Conservation (phyloP, 257 asterid genomes). For the Solanum peruvianum region DNA sequence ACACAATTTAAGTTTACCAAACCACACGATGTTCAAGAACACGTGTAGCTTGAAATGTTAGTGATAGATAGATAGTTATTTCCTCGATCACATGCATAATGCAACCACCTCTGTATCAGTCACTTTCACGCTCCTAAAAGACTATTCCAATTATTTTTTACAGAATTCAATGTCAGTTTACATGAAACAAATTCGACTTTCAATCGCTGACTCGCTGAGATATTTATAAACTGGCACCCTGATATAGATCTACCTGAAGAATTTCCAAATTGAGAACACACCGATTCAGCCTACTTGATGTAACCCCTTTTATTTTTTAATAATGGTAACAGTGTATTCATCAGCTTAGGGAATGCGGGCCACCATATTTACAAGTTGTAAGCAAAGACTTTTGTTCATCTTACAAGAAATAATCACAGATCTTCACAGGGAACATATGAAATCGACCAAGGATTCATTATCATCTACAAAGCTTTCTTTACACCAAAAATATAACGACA, state of each 20-base stretch:
- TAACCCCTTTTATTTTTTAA: background rate
- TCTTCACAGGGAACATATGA: background rate
- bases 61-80: background rate
- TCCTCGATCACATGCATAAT: background rate
- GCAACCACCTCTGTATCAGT: background rate
- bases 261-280: background rate
- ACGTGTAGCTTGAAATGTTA: background rate
- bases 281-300: background rate
- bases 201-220: background rate
- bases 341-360: background rate
- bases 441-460: background rate
- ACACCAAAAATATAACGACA: background rate
- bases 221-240: background rate
- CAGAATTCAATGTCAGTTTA: background rate
- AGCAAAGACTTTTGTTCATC: background rate
- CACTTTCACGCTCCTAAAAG: background rate
- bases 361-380: background rate
- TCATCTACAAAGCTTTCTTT: background rate
- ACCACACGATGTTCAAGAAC: background rate
- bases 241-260: background rate
- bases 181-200: background rate
- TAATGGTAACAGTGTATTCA: background rate
- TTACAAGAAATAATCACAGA: background rate
- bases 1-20: background rate
- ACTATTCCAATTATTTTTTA: too few relatives aligned